Conservation (phyloP, 345 rosid genomes). For the Sapria himalayana region DNA sequence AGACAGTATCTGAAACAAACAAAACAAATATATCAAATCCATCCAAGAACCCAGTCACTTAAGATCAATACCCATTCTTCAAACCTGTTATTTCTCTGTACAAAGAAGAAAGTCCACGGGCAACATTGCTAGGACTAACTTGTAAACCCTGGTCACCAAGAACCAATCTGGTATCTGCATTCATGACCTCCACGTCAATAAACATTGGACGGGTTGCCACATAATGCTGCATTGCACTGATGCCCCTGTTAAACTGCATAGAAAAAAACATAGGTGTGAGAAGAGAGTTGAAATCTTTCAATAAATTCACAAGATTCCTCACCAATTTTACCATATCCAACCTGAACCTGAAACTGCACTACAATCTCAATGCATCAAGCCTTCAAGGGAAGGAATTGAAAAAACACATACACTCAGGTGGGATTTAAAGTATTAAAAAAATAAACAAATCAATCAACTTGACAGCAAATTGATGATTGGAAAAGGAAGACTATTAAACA, state of each 20-base stretch:
- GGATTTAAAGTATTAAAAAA: too few relatives aligned
- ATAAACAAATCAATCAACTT: too few relatives aligned
- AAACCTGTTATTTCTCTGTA: slow-evolving; percentile 95
- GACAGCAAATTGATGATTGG: too few relatives aligned
- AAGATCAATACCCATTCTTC: slow-evolving; percentile 12
- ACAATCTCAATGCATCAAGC: too few relatives aligned
- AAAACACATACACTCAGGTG: too few relatives aligned
- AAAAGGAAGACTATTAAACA: too few relatives aligned
- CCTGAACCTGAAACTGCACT: too few relatives aligned
- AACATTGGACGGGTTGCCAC: slow-evolving; percentile 99
- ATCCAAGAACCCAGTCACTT: too few relatives aligned
- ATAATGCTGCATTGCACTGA: slow-evolving; percentile 99
- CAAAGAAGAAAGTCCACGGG: slow-evolving; percentile 83
- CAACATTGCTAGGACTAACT: slow-evolving; percentile 84
- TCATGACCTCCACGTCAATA: slow-evolving; percentile 94
- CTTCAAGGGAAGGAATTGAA: too few relatives aligned
- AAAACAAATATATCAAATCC: slow-evolving; percentile 9
- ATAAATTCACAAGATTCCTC: too few relatives aligned
- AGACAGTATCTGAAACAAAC: slow-evolving; percentile 57
- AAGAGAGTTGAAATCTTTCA: too few relatives aligned
- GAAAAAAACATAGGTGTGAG: slow-evolving; percentile 7
- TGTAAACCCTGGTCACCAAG: slow-evolving; percentile 82
- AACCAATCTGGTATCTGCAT: slow-evolving; percentile 84
- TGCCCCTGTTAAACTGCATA: slow-evolving; percentile 91
- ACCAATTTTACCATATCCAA: too few relatives aligned